Evolutionary conservation across 148 eudicot genomes (phyloP), one percentile per base, ranked within the genome.

Genomic region (Rheum nobile): DNA sequence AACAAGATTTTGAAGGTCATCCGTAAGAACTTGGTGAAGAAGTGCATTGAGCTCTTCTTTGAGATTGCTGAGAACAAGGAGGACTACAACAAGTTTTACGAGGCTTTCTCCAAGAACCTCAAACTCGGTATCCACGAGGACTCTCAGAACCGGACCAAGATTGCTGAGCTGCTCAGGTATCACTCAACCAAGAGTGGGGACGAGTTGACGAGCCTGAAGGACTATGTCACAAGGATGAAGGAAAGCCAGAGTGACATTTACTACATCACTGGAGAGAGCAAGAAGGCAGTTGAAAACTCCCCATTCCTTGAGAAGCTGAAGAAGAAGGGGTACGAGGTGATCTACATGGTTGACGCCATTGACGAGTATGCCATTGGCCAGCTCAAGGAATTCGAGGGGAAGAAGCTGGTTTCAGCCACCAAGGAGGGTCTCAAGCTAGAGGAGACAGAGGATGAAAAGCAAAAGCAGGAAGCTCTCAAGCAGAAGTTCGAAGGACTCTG

Each of bases 11-110:
- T 77, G 71, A 77, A 77, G 75, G 79, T 77, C 29, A 77, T 79
- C 46, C 69, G 81, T 1, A 79, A 79, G 78, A 79, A 79, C 48
- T 52, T 79, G 34, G 78, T 79, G 50, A 79, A 79, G 78, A 79
- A 79, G 78, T 75, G 78, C 75, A 71, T 79, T 32, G 81, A 79
- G 74, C 44, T 79, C 74, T 79, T 75, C 42, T 24, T 16, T 59
- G 81, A 79, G 73, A 79, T 79, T 29, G 81, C 81, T 42, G 79
- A 71, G 71, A 77, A 77, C 74, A 74, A 79, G 68, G 81, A 79
- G 35, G 77, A 79, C 22, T 79, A 79, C 47, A 71, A 29, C 29
- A 79, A 74, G 42, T 79, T 79, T 31, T 79, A 79, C 42, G 77
- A 72, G 22, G 54, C 79, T 1, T 77, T 77, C 71, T 59, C 75